These are phyloP conservation scores for Zygotorulaspora chibaensis DNA, from an alignment of 805 yeast species.

Conservation along the genomic window DNA sequence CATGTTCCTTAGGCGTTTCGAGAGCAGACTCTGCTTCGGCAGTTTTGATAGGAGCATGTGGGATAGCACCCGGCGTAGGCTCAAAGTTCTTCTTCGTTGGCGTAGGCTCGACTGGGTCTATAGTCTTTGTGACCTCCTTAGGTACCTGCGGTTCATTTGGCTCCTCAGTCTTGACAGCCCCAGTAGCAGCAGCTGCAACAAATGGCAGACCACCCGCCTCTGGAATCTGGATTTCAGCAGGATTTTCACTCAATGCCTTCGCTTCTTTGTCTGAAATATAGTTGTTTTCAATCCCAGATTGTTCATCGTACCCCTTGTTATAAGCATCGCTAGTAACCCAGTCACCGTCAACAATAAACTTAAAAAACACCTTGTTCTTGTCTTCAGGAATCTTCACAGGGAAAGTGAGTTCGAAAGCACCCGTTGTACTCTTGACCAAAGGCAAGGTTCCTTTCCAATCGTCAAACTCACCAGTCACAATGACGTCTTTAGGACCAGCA, in stretches of 20 bases:
- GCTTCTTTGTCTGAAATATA: constrained; percentile 23
- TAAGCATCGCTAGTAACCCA: constrained; percentile 48
- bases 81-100: not conserved
- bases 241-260: constrained; percentile 6
- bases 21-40: not conserved
- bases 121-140: not conserved
- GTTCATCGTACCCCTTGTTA: constrained; percentile 42
- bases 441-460: constrained; percentile 60
- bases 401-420: constrained; percentile 55
- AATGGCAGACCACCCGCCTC: constrained; percentile 45
- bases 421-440: constrained; percentile 55
- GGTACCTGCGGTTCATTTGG: not conserved
- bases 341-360: constrained; percentile 66
- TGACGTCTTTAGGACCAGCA: constrained; percentile 52
- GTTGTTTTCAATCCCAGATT: constrained; percentile 39
- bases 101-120: not conserved
- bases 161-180: constrained; percentile 1
- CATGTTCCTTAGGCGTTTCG: not conserved
- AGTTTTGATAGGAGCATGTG: not conserved
- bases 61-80: not conserved
- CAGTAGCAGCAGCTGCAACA: constrained; percentile 5
- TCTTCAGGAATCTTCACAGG: constrained; percentile 44
- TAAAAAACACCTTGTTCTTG: constrained; percentile 40
- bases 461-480: constrained; percentile 68
- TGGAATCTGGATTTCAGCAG: constrained; percentile 33